Evolutionary conservation across 2,329 filamentous ascomycete species (phyloP).

Genomic region (Ampelomyces quisqualis): DNA sequence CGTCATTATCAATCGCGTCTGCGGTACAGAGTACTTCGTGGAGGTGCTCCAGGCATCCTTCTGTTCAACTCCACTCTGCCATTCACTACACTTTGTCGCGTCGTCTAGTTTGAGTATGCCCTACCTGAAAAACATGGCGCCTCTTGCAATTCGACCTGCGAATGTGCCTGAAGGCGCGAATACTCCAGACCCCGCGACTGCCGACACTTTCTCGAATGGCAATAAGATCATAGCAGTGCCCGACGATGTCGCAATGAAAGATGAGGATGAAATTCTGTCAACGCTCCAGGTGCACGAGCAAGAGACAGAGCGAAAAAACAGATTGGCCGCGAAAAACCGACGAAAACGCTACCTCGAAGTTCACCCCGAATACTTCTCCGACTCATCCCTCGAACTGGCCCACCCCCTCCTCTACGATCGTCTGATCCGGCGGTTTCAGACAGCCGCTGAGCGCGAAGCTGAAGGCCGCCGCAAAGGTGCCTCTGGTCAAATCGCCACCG

Average conservation of each 20-base stretch:
- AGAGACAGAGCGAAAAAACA: constrained; percentile 22
- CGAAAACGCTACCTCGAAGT: constrained; percentile 73
- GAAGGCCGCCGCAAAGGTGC: constrained; percentile 76
- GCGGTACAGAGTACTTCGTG: no score
- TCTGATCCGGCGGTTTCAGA: constrained; percentile 75
- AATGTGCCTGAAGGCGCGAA: constrained; percentile 13
- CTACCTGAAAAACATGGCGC: constrained; percentile 30
- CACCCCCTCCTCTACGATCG: constrained; percentile 81
- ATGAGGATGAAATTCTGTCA: constrained; percentile 15
- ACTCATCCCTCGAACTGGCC: constrained; percentile 61
- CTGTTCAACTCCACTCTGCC: no score
- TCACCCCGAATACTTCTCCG: constrained; percentile 70
- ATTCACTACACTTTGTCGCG: no score
- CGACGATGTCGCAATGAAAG: constrained; percentile 16
- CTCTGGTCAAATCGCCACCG: constrained; percentile 74
- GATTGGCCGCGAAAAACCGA: constrained; percentile 68
- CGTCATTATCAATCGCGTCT: constrained; percentile 27
- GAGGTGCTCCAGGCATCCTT: no score
- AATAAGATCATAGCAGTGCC: constrained; percentile 4
- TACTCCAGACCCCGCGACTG: constrained; percentile 2
- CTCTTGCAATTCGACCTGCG: constrained; percentile 25
- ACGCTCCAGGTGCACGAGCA: constrained; percentile 13
- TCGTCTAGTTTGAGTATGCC: constrained; percentile 22
- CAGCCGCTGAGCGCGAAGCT: constrained; percentile 68
- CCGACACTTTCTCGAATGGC: constrained; percentile 1